Base-by-base conservation (phyloP, 1,139 yeast genomes). In the Blastobotrys petasosporus region DNA sequence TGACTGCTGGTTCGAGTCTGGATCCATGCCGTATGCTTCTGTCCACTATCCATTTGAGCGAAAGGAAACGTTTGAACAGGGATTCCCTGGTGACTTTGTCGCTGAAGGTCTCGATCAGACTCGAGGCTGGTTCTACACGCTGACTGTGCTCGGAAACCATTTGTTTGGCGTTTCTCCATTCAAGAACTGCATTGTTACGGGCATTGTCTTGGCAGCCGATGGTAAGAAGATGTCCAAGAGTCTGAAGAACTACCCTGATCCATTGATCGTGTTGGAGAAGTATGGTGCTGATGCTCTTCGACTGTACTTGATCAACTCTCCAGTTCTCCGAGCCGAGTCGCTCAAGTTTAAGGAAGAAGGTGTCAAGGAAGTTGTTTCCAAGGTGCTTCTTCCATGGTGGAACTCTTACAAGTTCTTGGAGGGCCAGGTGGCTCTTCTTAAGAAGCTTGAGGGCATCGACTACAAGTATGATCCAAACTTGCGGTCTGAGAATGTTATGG, bases 221-320 rank as follows among this genome's bases (percentile, higher is more conserved):
- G 99, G 99, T 68, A 94, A 90, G 73, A 94, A 94, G 74, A 94
- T 94, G 99, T 92, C 98, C 41, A 94, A 94, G 76, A 82, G 97
- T 62, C 79, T 94, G 65, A 90, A 94, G 76, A 94, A 94, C 69
- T 94, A 94, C 67, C 99, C 99, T 50, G 97, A 92, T 71, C 97
- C 98, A 54, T 75, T 73, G 54, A 68, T 79, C 57, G 82, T 94
- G 51, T 76, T 94, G 64, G 76, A 85, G 54, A 81, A 81, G 64
- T 90, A 86, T 63, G 99, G 99, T 74, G 96, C 99, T 41, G 99
- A 92, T 74, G 96, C 99, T 29, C 76, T 92, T 61, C 83, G 99
- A 70, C 76, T 92, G 63, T 92, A 94, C 65, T 79, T 92, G 71
- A 92, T 92, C 70, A 94, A 90, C 70, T 92, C 98, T 4, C 98